Base-by-base conservation (phyloP, 179 eudicot genomes). In the Spergularia azorica region DNA sequence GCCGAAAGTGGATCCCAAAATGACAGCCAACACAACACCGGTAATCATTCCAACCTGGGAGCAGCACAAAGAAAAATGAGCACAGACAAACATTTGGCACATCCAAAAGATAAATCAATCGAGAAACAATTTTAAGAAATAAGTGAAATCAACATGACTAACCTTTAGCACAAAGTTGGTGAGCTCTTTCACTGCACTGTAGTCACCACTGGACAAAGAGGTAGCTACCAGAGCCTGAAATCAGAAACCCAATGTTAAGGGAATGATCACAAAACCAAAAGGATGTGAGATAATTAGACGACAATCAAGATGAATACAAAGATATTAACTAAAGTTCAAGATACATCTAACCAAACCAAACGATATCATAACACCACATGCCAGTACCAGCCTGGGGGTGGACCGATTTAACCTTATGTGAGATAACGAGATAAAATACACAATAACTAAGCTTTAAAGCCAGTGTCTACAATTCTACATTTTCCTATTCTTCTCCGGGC, bases 181-280 rank as follows among this genome's bases (percentile, higher is more conserved):
- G 43, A 93, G 72, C 80, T 91, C 97, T 86, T 76, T 95, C 81
- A 86, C 90, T 38, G 86, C 81, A 70, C 36, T 56, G 83, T 89
- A 90, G 79, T 93, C 92, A 46, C 95, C 89, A 78, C 84, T 87
- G 61, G 99, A 93, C 67, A 86, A 70, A 41, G 88, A 95, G 77
- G 89, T 88, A 68, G 97, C 97, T 79, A 95, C 80, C 83, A 95
- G 74, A 72, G 97, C 93, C 99, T 95, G 76, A 63, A 72, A 84
- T 55, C 72, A 74, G 56, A 75, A 50, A 76, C 21, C 18, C 64
- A 61, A 26, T 39, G 58, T 32, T 54, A 14, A 43, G 8, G 48
- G 18, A 18, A 2, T 26, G 15, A 48, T 54, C 7, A 32, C 55
- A 17, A 13, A 46, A 5, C 15, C 5, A 57, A 64, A 69, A 72